Base-by-base conservation (phyloP, 75 land plant species). In the Gnetum montanum region DNA sequence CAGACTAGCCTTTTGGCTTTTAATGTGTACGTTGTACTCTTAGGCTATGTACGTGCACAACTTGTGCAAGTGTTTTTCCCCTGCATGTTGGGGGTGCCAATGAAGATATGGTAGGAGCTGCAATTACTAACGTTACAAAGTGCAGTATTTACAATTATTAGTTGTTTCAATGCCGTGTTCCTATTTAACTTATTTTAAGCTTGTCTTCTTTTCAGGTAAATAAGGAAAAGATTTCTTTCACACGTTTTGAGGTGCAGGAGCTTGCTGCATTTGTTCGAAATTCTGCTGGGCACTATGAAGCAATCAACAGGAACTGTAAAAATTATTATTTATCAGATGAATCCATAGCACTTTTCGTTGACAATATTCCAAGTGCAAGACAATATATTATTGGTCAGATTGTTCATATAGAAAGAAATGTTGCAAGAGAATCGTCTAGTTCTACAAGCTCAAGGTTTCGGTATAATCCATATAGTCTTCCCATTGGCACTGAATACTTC, bases 221-320 rank as follows among this genome's bases (percentile, higher is more conserved):
- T 76, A 87, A 86, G 70, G 97, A 91, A 59, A 90, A 72, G 73
- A 90, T 95, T 43, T 86, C 88, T 28, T 84, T 87, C 61, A 76
- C 84, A 25, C 79, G 89, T 3, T 70, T 95, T 56, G 86, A 90
- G 63, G 88, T 95, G 30, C 96, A 86, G 44, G 99, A 88, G 69
- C 84, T 90, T 28, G 97, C 97, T 29, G 88, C 90, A 25, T 95
- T 95, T 57, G 73, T 87, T n/a, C 83, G 70, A 26, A 91, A 95
- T 63, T 65, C 80, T 23, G 54, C 62, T 13, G 97, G 97, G 37
- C 73, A 86, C 58, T 95, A 90, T 46, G 97, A 95, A 61, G 99
- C 97, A 11, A 67, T 95, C 40, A 95, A 83, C 49, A 65, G 82
- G 20, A 79, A 82, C 66, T 81, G 92, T 69, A 72, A 80, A 6